phyloP scores from a whole-genome alignment of 176 grass and related monocot species.

The Cocos nucifera region DNA sequence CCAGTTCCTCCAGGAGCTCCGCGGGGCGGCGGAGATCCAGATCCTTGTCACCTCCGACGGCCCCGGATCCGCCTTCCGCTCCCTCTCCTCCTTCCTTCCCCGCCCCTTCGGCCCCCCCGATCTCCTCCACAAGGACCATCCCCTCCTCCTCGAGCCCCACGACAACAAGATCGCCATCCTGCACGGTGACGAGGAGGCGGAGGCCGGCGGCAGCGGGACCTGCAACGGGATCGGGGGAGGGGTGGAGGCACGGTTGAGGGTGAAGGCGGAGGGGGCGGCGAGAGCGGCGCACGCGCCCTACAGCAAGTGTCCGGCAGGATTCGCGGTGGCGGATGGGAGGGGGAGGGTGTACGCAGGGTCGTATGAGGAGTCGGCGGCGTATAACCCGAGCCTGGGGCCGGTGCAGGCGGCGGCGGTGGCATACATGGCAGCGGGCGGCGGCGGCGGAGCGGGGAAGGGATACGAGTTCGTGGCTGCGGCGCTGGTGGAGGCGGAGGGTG shows the following conservation, averaged over 20 bases:
- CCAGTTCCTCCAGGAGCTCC: constrained; percentile 95
- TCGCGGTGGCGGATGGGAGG: constrained; percentile 56
- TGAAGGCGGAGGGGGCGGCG: constrained; percentile 50
- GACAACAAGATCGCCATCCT: constrained; percentile 29
- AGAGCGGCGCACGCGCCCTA: constrained; percentile 69
- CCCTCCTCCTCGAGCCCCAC: constrained; percentile 70
- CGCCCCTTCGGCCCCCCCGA: constrained; percentile 70
- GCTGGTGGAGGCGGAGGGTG: constrained; percentile 73
- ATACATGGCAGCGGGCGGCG: constrained; percentile 32
- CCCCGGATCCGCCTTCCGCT: constrained; percentile 43
- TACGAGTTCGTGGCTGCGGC: constrained; percentile 50
- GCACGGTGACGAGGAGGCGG: constrained; percentile 2
- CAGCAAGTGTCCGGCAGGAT: constrained; percentile 63
- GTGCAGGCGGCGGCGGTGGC: constrained; percentile 79
- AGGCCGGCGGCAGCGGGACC: constrained; percentile 20
- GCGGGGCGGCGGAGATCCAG: constrained; percentile 56
- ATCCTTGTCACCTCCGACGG: constrained; percentile 73
- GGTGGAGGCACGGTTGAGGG: constrained; percentile 30
- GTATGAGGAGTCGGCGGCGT: constrained; percentile 68
- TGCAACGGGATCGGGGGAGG: not conserved
- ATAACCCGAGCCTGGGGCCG: constrained; percentile 81
- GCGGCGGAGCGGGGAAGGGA: constrained; percentile 1
- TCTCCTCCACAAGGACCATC: constrained; percentile 48
- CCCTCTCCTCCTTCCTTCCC: constrained; percentile 56
- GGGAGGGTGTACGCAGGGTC: constrained; percentile 66